Conservation (phyloP, 441 rosid genomes). For the Euphorbia schlechtendalii region DNA sequence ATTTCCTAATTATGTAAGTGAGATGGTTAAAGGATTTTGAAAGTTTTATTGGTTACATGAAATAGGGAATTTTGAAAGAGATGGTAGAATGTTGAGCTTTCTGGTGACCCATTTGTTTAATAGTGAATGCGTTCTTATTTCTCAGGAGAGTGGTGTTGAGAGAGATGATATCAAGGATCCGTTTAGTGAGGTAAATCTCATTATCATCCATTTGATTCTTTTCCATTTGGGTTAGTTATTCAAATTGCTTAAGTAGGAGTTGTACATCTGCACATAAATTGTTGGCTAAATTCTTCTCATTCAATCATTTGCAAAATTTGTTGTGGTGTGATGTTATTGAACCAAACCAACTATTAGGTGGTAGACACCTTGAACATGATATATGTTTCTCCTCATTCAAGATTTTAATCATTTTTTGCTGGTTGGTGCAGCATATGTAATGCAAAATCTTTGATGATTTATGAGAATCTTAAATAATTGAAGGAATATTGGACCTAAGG, state of each 20-base stretch:
- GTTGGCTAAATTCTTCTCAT: background rate
- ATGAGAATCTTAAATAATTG: background rate
- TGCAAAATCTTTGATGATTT: background rate
- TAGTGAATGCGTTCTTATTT: constrained; percentile 9
- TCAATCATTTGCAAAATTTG: background rate
- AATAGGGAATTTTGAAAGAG: constrained; percentile 8
- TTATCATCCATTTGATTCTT: background rate
- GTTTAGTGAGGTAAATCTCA: constrained; percentile 58
- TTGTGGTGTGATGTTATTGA: background rate
- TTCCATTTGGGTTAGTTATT: background rate
- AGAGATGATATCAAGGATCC: constrained; percentile 79
- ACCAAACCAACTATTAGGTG: background rate
- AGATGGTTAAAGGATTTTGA: constrained; percentile 11
- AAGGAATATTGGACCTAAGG: background rate
- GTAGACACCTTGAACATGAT: background rate
- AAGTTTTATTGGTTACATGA: constrained; percentile 12
- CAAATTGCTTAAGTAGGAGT: background rate
- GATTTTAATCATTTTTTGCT: background rate
- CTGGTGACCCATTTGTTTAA: constrained; percentile 10
- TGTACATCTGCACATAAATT: background rate
- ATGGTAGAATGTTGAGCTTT: background rate
- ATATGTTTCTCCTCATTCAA: background rate
- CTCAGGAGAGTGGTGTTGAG: constrained; percentile 86
- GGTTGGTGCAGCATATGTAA: background rate
- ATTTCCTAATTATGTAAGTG: constrained; percentile 88